Evolutionary conservation across 1,139 yeast genomes (phyloP), one percentile per base, ranked within the genome.

Genomic region (Diutina catenulata): DNA sequence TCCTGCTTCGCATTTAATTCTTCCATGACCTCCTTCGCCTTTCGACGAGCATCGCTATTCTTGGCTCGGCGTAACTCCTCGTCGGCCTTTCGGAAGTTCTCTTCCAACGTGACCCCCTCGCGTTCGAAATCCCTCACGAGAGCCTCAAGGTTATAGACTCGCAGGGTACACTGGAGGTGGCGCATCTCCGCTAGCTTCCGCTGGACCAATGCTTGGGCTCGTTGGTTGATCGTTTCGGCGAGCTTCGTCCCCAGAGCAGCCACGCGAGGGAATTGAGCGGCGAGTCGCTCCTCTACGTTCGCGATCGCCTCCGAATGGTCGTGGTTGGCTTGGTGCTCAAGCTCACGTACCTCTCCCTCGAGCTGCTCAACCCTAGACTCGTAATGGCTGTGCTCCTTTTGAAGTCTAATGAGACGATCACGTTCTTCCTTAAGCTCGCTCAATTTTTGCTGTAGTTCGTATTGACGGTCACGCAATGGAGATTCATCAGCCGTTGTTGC

Each of bases 21-120:
- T 11, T n/a, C 13, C 15, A 31, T 31, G 25, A 62, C 64, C 18
- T 55, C 56, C 42, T 62, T 62, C 43, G 76, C 62, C 36, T 55
- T 56, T 36, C 55, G 53, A 13, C 66, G 68, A 11, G 70, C 70
- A 16, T 62, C 69, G 37, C 71, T 63, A 36, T 66, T 60, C 43
- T 62, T 70, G 40, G 64, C 56, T 39, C 58, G 60, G 36, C 65
- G 65, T 39, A 70, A 66, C 33, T 56, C 57, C 18, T 51, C 47
- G 40, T 69, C 64, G 7, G 75, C 72, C 13, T 51, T 52, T 5
- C 57, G 56, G 43, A 65, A 69, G 5, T 56, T 60, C 5, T 51
- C 49, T 39, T 49, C 57, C 41, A 52, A 59, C 27, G 45, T 53
- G 37, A 42, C 49, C 38, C 55, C 54, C 39, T 53, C 63, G 44